Evolutionary conservation across 768 basidiomycete genomes (phyloP).

Genomic region (Guyanaporus albipodus): DNA sequence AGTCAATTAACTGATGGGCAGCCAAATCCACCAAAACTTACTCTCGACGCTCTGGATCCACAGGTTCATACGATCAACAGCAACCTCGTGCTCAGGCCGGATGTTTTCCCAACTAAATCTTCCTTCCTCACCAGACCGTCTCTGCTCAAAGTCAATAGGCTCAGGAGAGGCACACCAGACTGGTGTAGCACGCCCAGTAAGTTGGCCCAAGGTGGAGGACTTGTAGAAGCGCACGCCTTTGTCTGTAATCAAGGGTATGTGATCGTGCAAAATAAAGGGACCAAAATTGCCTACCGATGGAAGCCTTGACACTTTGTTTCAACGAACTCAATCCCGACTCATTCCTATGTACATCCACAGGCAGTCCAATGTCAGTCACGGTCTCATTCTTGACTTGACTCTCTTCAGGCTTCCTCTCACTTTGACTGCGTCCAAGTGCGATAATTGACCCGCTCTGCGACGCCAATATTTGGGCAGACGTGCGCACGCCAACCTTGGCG

Average conservation of each 20-base stretch:
- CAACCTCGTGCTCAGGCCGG: constrained; percentile 29
- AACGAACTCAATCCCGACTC: constrained; percentile 47
- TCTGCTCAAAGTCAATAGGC: constrained; percentile 30
- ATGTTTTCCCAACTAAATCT: constrained; percentile 35
- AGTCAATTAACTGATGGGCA: neutral
- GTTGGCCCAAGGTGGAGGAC: constrained; percentile 49
- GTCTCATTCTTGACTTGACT: constrained; percentile 6
- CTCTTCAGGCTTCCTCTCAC: constrained; percentile 8
- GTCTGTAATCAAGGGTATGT: constrained; percentile 45
- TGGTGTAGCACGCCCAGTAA: constrained; percentile 31
- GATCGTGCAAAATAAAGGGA: neutral
- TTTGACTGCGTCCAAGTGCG: constrained; percentile 12
- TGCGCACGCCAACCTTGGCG: constrained; percentile 26
- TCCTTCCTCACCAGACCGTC: constrained; percentile 31
- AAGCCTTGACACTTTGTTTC: constrained; percentile 69
- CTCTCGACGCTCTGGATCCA: constrained; percentile 86
- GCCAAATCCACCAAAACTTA: constrained; percentile 36
- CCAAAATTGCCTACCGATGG: constrained; percentile 53
- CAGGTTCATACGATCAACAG: constrained; percentile 64
- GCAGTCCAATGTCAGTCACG: constrained; percentile 24
- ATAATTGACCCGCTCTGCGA: constrained; percentile 24
- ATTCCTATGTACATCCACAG: constrained; percentile 20
- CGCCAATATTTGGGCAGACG: constrained; percentile 27
- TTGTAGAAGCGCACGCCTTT: constrained; percentile 68
- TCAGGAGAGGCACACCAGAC: constrained; percentile 30